Conservation (phyloP, 2,329 filamentous ascomycete genomes). For the Fusarium pseudocircinatum region DNA sequence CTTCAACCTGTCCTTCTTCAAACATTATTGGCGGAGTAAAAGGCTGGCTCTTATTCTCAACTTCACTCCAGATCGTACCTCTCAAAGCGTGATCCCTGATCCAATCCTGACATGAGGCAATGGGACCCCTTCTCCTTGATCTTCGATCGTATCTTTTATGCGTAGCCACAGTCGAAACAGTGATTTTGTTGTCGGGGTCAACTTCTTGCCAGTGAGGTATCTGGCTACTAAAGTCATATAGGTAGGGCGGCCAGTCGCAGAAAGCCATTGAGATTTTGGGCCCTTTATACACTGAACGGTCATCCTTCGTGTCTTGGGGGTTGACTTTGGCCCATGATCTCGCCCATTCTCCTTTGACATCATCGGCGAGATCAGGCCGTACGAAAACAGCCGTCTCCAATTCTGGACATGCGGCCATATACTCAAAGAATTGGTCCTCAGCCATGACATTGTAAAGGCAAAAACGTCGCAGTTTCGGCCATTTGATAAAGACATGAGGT, state of each 20-base stretch:
- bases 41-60: neutral
- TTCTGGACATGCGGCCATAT: neutral
- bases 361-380: neutral
- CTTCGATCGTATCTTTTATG: neutral
- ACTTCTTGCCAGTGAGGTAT: neutral
- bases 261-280: slow-evolving; percentile 2
- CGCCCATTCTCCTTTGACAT: neutral
- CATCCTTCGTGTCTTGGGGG: accelerated
- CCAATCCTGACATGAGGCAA: slow-evolving; percentile 2
- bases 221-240: neutral
- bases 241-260: neutral
- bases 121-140: neutral
- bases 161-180: neutral
- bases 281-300: neutral
- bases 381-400: slow-evolving; percentile 20
- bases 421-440: neutral
- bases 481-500: slow-evolving; percentile 23
- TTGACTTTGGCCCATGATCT: neutral
- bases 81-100: slow-evolving; percentile 1
- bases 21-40: neutral
- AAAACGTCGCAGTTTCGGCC: slow-evolving; percentile 36
- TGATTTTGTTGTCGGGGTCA: slow-evolving; percentile 7
- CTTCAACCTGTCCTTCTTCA: neutral
- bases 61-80: slow-evolving; percentile 13
- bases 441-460: slow-evolving; percentile 15